These are phyloP conservation scores for Auricularia sp. DNA, from an alignment of 768 basidiomycete genomes.

Conservation along the genomic window DNA sequence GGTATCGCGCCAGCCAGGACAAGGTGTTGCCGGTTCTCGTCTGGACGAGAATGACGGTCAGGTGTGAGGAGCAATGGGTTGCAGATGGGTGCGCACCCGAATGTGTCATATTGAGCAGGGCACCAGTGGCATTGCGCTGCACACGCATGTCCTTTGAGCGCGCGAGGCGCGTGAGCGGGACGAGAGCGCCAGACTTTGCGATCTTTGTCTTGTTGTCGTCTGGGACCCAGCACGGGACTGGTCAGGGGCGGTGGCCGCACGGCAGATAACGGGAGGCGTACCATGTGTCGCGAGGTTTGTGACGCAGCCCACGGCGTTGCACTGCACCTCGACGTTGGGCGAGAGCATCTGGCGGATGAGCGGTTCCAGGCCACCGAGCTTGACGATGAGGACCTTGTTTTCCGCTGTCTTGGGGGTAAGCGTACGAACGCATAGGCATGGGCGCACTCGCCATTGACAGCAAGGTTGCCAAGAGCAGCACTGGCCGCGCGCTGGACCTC, in stretches of 20 bases:
- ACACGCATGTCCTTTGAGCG: slow-evolving; percentile 99
- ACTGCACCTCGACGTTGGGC: slow-evolving; percentile 98
- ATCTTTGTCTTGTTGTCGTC: slow-evolving; percentile 99
- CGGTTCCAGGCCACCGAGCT: slow-evolving; percentile 93
- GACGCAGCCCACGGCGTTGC: slow-evolving; percentile 98
- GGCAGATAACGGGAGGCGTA: slow-evolving; percentile 26
- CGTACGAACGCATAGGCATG: slow-evolving; percentile 12
- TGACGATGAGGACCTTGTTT: slow-evolving; percentile 97
- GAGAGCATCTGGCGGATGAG: slow-evolving; percentile 98
- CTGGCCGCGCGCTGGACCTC: slow-evolving; percentile 98
- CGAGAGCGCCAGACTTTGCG: slow-evolving; percentile 96
- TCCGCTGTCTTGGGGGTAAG: slow-evolving; percentile 49
- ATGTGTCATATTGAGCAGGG: slow-evolving; percentile 98
- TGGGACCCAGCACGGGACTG: slow-evolving; percentile 22
- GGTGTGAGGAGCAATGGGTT: not conserved
- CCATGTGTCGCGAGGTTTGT: slow-evolving; percentile 98
- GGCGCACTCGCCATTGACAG: slow-evolving; percentile 52
- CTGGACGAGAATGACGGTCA: slow-evolving; percentile 28
- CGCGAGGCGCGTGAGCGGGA: slow-evolving; percentile 90
- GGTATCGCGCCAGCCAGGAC: slow-evolving; percentile 98
- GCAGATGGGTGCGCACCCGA: slow-evolving; percentile 49
- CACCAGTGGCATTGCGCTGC: slow-evolving; percentile 96
- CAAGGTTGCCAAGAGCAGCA: slow-evolving; percentile 93
- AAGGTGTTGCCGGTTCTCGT: slow-evolving; percentile 96
- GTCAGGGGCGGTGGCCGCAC: slow-evolving; percentile 7